These are phyloP conservation scores for Coelastrella sp. DNA, from an alignment of 139 green algal genomes.

Conservation along the genomic window DNA sequence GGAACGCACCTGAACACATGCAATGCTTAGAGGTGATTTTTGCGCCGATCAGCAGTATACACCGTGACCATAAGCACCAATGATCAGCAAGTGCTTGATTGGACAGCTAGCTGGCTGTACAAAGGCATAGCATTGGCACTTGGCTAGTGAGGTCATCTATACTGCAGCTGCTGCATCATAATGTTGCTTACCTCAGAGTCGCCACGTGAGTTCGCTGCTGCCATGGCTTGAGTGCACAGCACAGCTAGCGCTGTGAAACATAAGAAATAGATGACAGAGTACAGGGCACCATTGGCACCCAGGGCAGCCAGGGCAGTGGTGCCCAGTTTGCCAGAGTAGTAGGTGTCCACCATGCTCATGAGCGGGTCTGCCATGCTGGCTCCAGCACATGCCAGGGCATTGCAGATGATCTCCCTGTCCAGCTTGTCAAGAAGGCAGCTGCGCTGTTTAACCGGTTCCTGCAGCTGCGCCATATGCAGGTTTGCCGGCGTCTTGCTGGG, in stretches of 20 bases:
- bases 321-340: conserved; percentile 48
- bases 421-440: neutral
- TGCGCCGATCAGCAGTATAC: too few relatives aligned
- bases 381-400: conserved; percentile 41
- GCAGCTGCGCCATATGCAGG: neutral
- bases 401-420: conserved; percentile 27
- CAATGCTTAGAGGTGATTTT: too few relatives aligned
- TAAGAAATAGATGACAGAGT: conserved; percentile 55
- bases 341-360: conserved; percentile 60
- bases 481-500: neutral
- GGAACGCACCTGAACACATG: neutral
- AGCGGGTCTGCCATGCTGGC: conserved; percentile 55
- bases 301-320: conserved; percentile 48
- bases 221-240: conserved; percentile 52
- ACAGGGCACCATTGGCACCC: conserved; percentile 53
- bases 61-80: neutral
- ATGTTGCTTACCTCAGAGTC: neutral
- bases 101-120: neutral
- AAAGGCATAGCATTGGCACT: neutral
- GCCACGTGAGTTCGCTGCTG: conserved; percentile 39
- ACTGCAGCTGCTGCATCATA: neutral
- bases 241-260: conserved; percentile 55
- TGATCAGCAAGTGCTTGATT: neutral
- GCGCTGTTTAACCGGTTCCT: too few relatives aligned
- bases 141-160: neutral